These are phyloP conservation scores for Monosporozyma aerobia DNA, from an alignment of 805 yeast genomes.

Conservation along the genomic window DNA sequence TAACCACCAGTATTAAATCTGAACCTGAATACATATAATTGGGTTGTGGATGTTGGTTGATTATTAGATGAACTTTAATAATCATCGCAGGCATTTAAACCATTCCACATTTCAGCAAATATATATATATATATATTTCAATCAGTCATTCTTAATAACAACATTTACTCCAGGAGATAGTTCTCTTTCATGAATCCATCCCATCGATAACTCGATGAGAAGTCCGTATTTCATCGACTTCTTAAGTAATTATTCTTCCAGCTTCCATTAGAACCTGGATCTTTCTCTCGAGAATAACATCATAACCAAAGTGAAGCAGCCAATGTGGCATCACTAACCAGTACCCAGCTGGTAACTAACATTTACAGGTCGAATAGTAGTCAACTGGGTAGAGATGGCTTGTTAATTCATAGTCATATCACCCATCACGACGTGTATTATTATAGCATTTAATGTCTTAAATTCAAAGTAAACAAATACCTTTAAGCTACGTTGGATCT, in stretches of 20 bases:
- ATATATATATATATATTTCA: too few relatives aligned
- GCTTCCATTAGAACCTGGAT: too few relatives aligned
- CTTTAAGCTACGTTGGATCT: background rate
- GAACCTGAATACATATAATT: slow-evolving; percentile 24
- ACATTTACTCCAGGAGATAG: too few relatives aligned
- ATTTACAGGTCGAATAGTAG: too few relatives aligned
- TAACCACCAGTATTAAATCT: slow-evolving; percentile 26
- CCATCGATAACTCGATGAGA: background rate
- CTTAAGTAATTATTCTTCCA: too few relatives aligned
- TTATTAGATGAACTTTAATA: too few relatives aligned
- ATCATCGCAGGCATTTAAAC: background rate
- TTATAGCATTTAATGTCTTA: background rate
- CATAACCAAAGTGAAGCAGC: background rate
- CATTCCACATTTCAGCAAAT: background rate
- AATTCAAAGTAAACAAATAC: background rate
- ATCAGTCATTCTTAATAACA: too few relatives aligned
- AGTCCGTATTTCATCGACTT: background rate
- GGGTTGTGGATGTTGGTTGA: background rate
- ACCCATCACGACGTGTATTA: background rate
- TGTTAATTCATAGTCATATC: too few relatives aligned
- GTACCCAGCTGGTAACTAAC: too few relatives aligned
- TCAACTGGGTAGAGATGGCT: too few relatives aligned
- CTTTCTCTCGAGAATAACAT: background rate
- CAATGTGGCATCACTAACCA: too few relatives aligned
- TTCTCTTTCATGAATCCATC: too few relatives aligned